Evolutionary conservation across 768 basidiomycete genomes (phyloP).

Genomic region (Gelatoporia subvermispora): DNA sequence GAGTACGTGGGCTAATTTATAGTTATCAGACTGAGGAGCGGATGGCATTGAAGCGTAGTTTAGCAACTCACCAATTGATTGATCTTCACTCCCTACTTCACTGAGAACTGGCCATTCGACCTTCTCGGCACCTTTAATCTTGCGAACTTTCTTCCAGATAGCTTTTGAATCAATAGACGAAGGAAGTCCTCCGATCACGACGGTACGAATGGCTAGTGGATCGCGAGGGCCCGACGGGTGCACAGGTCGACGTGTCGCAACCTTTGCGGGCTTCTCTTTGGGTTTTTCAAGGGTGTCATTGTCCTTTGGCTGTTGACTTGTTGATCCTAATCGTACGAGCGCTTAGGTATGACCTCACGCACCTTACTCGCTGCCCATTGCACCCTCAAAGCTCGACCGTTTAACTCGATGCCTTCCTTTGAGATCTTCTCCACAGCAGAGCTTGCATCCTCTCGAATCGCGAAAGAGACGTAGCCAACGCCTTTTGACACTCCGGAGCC

Average conservation of each 20-base stretch:
- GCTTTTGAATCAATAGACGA: conserved; percentile 53
- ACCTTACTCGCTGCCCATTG: conserved; percentile 84
- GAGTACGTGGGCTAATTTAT: conserved; percentile 57
- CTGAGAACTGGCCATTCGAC: conserved; percentile 62
- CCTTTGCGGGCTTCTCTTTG: conserved; percentile 30
- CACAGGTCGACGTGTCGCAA: conserved; percentile 26
- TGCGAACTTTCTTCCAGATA: conserved; percentile 85
- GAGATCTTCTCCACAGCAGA: conserved; percentile 60
- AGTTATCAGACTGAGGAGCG: background rate
- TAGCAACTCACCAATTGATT: conserved; percentile 40
- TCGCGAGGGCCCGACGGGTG: conserved; percentile 42
- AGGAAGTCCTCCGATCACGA: conserved; percentile 74
- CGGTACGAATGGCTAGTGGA: conserved; percentile 79
- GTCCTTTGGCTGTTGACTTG: conserved; percentile 4
- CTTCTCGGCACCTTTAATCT: conserved; percentile 70
- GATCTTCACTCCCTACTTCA: conserved; percentile 40
- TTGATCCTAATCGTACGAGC: conserved; percentile 1
- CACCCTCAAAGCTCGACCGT: conserved; percentile 65
- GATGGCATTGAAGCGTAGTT: background rate
- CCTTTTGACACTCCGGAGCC: conserved; percentile 80
- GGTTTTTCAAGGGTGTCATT: conserved; percentile 2
- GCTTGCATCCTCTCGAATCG: conserved; percentile 85
- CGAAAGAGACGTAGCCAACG: conserved; percentile 94
- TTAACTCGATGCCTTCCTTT: conserved; percentile 59
- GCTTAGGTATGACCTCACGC: too few species aligned